phyloP scores from a whole-genome alignment of 2,329 filamentous ascomycete genomes.

The Drechslerella stenobrocha region DNA sequence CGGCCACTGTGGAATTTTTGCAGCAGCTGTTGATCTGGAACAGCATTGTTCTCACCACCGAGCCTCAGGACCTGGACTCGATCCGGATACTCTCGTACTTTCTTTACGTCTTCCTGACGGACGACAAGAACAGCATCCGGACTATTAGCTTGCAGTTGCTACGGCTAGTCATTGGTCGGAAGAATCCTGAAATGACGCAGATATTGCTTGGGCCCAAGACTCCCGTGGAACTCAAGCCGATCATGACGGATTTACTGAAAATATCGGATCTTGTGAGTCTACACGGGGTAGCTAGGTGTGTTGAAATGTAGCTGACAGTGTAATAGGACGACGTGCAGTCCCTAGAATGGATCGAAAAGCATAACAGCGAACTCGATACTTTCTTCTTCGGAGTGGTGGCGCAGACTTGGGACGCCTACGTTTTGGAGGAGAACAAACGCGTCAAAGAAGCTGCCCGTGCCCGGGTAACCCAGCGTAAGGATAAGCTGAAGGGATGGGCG shows the following conservation, averaged over 20 bases:
- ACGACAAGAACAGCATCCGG: slow-evolving; percentile 57
- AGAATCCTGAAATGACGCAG: slow-evolving; percentile 31
- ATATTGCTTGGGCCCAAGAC: slow-evolving; percentile 42
- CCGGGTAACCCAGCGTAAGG: slow-evolving; percentile 74
- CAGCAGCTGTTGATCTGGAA: slow-evolving; percentile 94
- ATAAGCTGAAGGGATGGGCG: slow-evolving; percentile 80
- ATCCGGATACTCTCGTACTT: slow-evolving; percentile 88
- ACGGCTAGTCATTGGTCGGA: slow-evolving; percentile 29
- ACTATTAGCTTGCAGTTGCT: slow-evolving; percentile 44
- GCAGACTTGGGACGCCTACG: slow-evolving; percentile 85
- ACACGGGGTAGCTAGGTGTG: slow-evolving; percentile 1
- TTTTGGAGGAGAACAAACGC: slow-evolving; percentile 75
- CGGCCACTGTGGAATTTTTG: slow-evolving; percentile 71
- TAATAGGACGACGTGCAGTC: slow-evolving; percentile 77
- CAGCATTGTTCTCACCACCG: slow-evolving; percentile 77
- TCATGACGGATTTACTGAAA: slow-evolving; percentile 35
- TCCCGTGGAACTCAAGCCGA: slow-evolving; percentile 39
- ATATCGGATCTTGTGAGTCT: slow-evolving; percentile 40
- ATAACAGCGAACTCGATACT: slow-evolving; percentile 74
- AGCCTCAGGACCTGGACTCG: slow-evolving; percentile 77
- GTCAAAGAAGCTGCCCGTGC: slow-evolving; percentile 74
- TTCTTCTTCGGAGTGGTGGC: slow-evolving; percentile 82
- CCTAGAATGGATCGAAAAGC: slow-evolving; percentile 81
- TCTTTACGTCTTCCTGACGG: slow-evolving; percentile 84
- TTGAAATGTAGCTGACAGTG: slow-evolving; percentile 21